Evolutionary conservation across 352 stramenopile genomes (phyloP), one percentile per base, ranked within the genome.

Genomic region (Hyaloperonospora brassicae): DNA sequence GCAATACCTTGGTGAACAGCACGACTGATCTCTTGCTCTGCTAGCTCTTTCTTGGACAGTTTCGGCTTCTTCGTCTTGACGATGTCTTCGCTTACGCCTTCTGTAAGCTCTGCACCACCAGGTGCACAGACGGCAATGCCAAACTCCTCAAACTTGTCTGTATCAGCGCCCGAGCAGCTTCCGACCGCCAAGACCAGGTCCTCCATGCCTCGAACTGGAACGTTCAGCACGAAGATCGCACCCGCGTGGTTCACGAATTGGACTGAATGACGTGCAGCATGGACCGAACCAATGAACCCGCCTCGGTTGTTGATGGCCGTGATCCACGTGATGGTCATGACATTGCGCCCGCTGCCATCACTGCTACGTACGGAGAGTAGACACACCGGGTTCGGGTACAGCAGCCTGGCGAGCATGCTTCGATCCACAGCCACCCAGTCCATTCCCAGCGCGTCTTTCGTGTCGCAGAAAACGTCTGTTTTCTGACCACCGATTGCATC

Each of bases 251-350:
- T 73, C n/a, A 90, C 54, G 45, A 86, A 84, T 14, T 45, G 55
- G 1, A 79, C 78, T 14, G 79, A 87, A 61, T 91, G 64, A 17
- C 84, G 66, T 22, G 79, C 70, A 43, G 66, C 63, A 44, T 94
- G 90, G 50, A 94, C 64, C n/a, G 84, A 90, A 62, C 82, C 89
- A 27, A 94, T 64, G 39, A 93, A 91, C 23, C 70, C 76, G 45
- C 76, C 80, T 72, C 89, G 70, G 66, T 94, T 94, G 71, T 92
- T 92, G 52, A 92, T 84, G 17, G 79, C 66, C n/a, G 84, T 92
- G 44, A 92, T 72, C 84, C 84, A 94, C 22, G 81, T 89, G 55
- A 94, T 86, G 23, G 81, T 86, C 84, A 94, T 94, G 60, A 90
- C 70, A 24, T 59, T 86, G 43, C 60, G 66, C 22, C 39, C 8